These are phyloP conservation scores for Plasmodium inui DNA, from an alignment of 169 alveolate genomes.

Conservation along the genomic window DNA sequence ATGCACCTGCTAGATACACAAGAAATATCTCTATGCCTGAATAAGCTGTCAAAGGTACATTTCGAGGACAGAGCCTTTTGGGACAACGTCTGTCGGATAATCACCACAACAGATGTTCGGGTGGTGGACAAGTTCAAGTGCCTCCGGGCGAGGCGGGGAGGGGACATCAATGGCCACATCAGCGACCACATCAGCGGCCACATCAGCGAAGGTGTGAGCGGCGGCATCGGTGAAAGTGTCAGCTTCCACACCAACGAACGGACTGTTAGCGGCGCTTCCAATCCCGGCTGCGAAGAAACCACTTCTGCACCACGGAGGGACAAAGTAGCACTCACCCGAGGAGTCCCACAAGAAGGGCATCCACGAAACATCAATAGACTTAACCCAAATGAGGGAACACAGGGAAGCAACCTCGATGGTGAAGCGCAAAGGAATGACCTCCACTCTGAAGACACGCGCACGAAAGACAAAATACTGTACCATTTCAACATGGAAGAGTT, in stretches of 20 bases:
- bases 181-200: too few relatives aligned
- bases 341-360: neutral
- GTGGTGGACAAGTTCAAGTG: neutral
- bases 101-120: constrained; percentile 26
- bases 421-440: neutral
- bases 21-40: constrained; percentile 61
- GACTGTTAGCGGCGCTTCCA: neutral
- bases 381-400: neutral
- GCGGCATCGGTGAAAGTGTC: too few relatives aligned
- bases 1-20: constrained; percentile 30
- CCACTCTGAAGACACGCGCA: neutral
- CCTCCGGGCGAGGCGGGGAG: neutral
- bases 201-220: too few relatives aligned
- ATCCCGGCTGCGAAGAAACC: neutral
- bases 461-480: neutral
- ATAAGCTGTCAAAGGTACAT: constrained; percentile 32
- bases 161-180: too few relatives aligned
- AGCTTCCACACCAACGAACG: too few relatives aligned
- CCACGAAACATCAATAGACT: neutral
- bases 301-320: neutral
- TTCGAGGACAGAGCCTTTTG: constrained; percentile 47
- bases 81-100: constrained; percentile 16
- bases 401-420: neutral
- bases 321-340: too few relatives aligned
- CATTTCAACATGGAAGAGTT: constrained; percentile 49